Base-by-base conservation (phyloP, 2,329 filamentous ascomycete species). In the Dactylonectria estremocensis region DNA sequence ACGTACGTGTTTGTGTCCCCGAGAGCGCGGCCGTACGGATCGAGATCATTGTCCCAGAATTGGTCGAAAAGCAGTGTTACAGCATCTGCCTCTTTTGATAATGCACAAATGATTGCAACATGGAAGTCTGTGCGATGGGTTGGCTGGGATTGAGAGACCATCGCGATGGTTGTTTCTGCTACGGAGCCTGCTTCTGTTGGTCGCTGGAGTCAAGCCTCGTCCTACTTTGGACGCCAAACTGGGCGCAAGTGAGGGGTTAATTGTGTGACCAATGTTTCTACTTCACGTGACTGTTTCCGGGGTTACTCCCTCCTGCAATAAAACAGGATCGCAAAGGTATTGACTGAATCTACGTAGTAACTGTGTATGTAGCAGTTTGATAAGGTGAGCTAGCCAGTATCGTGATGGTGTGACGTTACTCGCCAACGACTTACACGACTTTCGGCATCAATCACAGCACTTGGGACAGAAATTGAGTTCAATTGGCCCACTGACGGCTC, bases 91-190 rank as follows among this genome's bases (percentile, higher is more conserved):
- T 62, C 59, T 18, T 46, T 13, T 18, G 59, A 50, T 4, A 62
- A 13, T 3, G 72, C 69, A 24, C 73, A 75, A 13, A 75, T 67
- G 7, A 75, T 62, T 31, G 72, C 71, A 33, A 73, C 62, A 1
- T 65, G 37, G 18, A 75, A 74, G 16, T 20, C 24, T 3, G 2
- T 24, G 16, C 40, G 40, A 43, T n/a, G 14, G 8, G 40, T n/a
- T 6, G 40, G 40, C n/a, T n/a, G 14, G 7, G 5, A 3, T 43
- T 7, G 40, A n/a, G 40, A 6, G 5, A 14, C 14, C 40, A 43
- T 43, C 7, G 2, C 14, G 14, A 43, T 6, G 14, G n/a, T 43
- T n/a, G 40, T n/a, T 8, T 14, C 14, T n/a, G 16, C 14, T 14
- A 43, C 14, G n/a, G 16, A 28, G 24, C 24, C 24, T 7, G 4